Conservation (phyloP, 352 stramenopile genomes). For the Pythium phragmitis region DNA sequence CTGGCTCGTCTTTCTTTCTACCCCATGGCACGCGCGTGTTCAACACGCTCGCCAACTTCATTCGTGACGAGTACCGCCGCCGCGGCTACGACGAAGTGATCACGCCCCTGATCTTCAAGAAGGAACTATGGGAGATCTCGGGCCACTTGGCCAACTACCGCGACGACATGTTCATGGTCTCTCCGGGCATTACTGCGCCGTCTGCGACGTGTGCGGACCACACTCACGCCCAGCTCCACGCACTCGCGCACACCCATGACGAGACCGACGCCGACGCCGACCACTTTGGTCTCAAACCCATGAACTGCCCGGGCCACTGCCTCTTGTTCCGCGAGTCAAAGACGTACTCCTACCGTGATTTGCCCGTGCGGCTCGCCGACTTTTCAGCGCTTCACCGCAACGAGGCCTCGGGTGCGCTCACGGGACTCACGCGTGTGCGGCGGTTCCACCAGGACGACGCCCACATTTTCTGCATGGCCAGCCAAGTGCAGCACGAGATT, state of each 20-base stretch:
- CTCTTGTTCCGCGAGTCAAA: conserved; percentile 95
- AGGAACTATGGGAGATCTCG: conserved; percentile 97
- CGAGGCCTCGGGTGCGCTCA: conserved; percentile 94
- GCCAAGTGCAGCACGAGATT: conserved; percentile 96
- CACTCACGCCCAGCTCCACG: conserved; percentile 29
- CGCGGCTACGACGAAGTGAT: conserved; percentile 97
- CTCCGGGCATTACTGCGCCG: conserved; percentile 51
- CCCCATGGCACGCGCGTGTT: conserved; percentile 98
- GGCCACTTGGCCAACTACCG: conserved; percentile 97
- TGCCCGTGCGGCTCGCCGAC: conserved; percentile 94
- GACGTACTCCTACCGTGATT: conserved; percentile 94
- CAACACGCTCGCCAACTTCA: conserved; percentile 93
- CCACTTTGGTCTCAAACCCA: conserved; percentile 97
- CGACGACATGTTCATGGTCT: conserved; percentile 95
- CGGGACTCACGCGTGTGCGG: conserved; percentile 95
- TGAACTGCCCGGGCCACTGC: conserved; percentile 99
- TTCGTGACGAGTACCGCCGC: conserved; percentile 80
- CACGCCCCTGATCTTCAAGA: conserved; percentile 97
- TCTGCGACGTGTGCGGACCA: conserved; percentile 13
- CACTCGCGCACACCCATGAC: conserved; percentile 21
- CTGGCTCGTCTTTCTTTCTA: conserved; percentile 97
- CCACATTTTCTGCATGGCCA: conserved; percentile 96
- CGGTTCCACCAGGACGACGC: conserved; percentile 98
- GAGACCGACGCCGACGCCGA: conserved; percentile 65
- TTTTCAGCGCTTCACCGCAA: conserved; percentile 96